Evolutionary conservation across 2,329 filamentous ascomycete species (phyloP), one percentile per base, ranked within the genome.

Genomic region (Didymella exigua): DNA sequence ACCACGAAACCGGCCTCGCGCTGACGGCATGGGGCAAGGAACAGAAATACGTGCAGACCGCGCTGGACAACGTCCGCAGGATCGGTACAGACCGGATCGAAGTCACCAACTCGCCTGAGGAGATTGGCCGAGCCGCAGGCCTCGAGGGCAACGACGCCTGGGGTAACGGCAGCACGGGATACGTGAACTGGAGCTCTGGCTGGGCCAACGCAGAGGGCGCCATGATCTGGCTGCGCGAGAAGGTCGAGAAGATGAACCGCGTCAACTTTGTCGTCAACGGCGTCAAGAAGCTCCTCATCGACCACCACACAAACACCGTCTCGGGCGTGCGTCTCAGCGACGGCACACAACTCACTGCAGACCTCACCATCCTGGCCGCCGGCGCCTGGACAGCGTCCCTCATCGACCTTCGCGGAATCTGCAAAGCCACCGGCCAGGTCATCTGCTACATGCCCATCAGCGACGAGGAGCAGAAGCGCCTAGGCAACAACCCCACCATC

Each of bases 371-470:
- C 50, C 81, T 96, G 2, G 92, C 93, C 0, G 87, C 92, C 0
- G 93, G 93, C 14, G 92, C 93, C 4, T 98, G 93, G 93, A 91
- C 90, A 2, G 84, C 87, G 2, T 82, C 84, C 1, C 81, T 97
- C 19, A 77, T 97, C 51, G 89, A 96, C 73, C 79, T 97, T 0
- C 81, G 87, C 41, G 90, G 91, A 23, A 84, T 89, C 38, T 87
- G 87, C 33, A 84, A 89, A 60, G 89, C 93, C 2, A 96, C 91
- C 0, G 93, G 91, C 13, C 93, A 98, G 68, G 84, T 85, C 0
- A 72, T 98, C 23, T 89, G 84, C 11, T 97, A 96, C 77, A 78
- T 96, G 61, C 81, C 86, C 60, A 82, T 98, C 64, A 89, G 86
- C 0, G 78, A 85, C 14, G 82, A 84, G 5, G 93, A 97, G 75